phyloP scores from a whole-genome alignment of 352 stramenopile species.

The Globisporangium heterothallicum region DNA sequence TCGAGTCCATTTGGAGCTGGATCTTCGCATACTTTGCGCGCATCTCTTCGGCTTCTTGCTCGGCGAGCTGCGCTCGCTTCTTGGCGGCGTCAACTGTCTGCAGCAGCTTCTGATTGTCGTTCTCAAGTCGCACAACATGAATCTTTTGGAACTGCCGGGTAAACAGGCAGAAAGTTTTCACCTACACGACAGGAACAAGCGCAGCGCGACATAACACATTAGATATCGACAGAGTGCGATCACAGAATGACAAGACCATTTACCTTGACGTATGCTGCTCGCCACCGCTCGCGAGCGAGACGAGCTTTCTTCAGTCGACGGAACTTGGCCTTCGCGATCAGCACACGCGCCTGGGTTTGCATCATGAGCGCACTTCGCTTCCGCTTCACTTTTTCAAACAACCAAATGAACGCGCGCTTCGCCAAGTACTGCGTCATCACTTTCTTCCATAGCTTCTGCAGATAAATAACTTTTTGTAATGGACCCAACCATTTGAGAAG shows the following conservation, averaged over 20 bases:
- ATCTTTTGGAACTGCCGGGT: constrained; percentile 54
- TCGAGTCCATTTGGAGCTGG: constrained; percentile 48
- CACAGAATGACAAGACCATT: constrained; percentile 15
- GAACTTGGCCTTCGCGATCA: constrained; percentile 67
- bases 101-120: constrained; percentile 48
- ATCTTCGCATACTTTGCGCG: constrained; percentile 53
- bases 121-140: constrained; percentile 68
- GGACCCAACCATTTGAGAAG: constrained; percentile 83
- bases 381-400: constrained; percentile 55
- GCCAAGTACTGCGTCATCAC: constrained; percentile 63
- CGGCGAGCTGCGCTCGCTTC: constrained; percentile 27
- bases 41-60: constrained; percentile 39
- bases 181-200: constrained; percentile 16
- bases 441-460: constrained; percentile 85
- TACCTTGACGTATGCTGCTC: constrained; percentile 58
- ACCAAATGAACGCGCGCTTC: constrained; percentile 78
- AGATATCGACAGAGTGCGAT: no score
- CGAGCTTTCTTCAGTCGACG: constrained; percentile 57
- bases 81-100: constrained; percentile 33
- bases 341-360: constrained; percentile 54
- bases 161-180: constrained; percentile 46
- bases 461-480: constrained; percentile 74
- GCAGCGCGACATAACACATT: no score
- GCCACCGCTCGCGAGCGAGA: constrained; percentile 65
- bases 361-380: constrained; percentile 62